Base-by-base conservation (phyloP, 495 filamentous ascomycete genomes). In the Talaromyces stipitatus region DNA sequence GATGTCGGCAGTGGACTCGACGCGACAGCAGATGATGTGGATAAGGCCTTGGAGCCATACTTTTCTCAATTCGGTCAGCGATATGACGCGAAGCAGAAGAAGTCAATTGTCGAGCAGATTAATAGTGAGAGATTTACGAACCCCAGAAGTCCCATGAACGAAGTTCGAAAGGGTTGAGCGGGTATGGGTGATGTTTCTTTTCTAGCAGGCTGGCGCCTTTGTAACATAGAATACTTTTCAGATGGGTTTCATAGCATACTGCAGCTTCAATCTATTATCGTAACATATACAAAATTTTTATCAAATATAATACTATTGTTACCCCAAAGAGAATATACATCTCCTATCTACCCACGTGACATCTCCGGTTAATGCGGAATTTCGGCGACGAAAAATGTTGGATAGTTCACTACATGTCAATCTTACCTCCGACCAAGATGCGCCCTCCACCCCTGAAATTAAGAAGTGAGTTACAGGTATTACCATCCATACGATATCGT, bases 1-100 rank as follows among this genome's bases (percentile, higher is more conserved):
- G 89, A 80, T 59, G 80, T 85, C 47, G 81, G 75, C 29, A 83
- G 86, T 69, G 71, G 75, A 18, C 84, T 91, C 83, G 86, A 90
- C 60, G 71, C 74, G 23, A 71, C 75, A 43, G 61, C 82, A 46
- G 66, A 80, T 54, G 79, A 85, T 45, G 68, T 88, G 54, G 77
- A 84, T 63, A 74, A 83, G 59, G 71, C 79, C 22, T 68, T 90
- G 45, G 77, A 84, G 43, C 70, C 80, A 27, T 83, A 84, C 62
- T 84, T 88, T 72, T 71, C 77, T 7, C 80, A 82, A 56, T 82
- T 90, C 50, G 85, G 83, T 48, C 77, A 81, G 47, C 73, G 76
- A 50, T 77, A 82, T 62, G 77, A 70, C 57, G 64, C 55, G 56
- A 59, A 63, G 4, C 29, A 58, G 8, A 46, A 64, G 5, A 47